phyloP scores from a whole-genome alignment of 768 basidiomycete species.

The Leccinum fibrillosum region DNA sequence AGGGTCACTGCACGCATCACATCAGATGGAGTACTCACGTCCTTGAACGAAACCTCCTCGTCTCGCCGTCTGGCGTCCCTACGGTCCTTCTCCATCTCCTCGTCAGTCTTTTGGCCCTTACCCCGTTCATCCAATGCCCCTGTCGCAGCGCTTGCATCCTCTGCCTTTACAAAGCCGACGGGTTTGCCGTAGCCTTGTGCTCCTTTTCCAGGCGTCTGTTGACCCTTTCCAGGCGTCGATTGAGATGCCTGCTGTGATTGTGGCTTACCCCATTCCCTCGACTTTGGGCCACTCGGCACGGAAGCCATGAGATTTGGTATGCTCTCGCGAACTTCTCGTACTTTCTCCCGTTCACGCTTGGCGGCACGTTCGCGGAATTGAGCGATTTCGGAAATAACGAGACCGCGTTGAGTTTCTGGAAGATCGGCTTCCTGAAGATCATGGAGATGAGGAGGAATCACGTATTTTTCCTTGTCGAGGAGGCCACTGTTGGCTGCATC shows the following conservation, averaged over 20 bases:
- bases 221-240: slow-evolving; percentile 34
- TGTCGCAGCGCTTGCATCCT: slow-evolving; percentile 41
- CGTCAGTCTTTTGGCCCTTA: slow-evolving; percentile 68
- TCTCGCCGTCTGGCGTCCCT: slow-evolving; percentile 73
- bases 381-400: slow-evolving; percentile 95
- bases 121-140: slow-evolving; percentile 35
- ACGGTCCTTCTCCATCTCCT: slow-evolving; percentile 81
- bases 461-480: slow-evolving; percentile 80
- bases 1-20: not conserved
- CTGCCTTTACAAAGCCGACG: slow-evolving; percentile 77
- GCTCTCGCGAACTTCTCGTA: slow-evolving; percentile 68
- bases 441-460: slow-evolving; percentile 94
- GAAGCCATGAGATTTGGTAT: slow-evolving; percentile 43
- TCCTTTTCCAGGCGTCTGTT: slow-evolving; percentile 59
- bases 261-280: slow-evolving; percentile 74
- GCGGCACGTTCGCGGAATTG: slow-evolving; percentile 94
- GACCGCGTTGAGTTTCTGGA: slow-evolving; percentile 87
- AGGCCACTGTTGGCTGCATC: slow-evolving; percentile 73
- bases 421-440: slow-evolving; percentile 96
- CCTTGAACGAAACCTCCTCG: slow-evolving; percentile 81
- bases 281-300: slow-evolving; percentile 69
- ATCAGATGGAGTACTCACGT: slow-evolving; percentile 51
- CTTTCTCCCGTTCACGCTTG: slow-evolving; percentile 85
- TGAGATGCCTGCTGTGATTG: slow-evolving; percentile 35
- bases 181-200: slow-evolving; percentile 78